Conservation (phyloP, 805 yeast genomes). For the Myxozyma udenii region DNA sequence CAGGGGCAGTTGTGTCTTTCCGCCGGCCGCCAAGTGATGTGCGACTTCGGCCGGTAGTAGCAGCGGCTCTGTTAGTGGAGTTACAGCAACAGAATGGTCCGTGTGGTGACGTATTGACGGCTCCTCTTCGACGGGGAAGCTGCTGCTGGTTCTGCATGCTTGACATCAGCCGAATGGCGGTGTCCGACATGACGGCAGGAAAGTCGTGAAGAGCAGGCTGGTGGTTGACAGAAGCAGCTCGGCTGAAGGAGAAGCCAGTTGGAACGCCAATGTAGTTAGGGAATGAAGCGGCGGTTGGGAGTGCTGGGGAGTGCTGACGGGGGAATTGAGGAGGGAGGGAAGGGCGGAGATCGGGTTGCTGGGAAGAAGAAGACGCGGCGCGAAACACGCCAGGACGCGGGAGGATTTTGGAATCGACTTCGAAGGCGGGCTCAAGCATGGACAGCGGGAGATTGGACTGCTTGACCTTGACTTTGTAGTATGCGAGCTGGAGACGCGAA, state of each 20-base stretch:
- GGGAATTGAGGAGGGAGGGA: conserved; percentile 2
- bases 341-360: neutral
- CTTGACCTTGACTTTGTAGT: conserved; percentile 38
- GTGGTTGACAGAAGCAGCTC: neutral
- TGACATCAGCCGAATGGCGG: conserved; percentile 10
- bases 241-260: neutral
- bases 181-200: conserved; percentile 21
- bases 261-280: neutral
- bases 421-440: conserved; percentile 30
- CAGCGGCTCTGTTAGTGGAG: too few species aligned
- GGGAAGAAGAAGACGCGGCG: conserved; percentile 3
- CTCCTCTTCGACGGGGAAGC: neutral
- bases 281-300: neutral
- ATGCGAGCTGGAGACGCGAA: conserved; percentile 37
- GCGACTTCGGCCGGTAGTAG: too few species aligned
- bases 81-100: neutral
- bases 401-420: neutral
- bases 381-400: too few species aligned
- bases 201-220: conserved; percentile 3
- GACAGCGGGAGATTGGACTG: conserved; percentile 35
- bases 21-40: too few species aligned
- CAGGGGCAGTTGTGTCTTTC: too few species aligned
- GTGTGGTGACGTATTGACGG: neutral
- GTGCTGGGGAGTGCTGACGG: conserved; percentile 3
- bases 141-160: neutral